A percentile compares a stretch with the other conserved stretches of the same genome.
These are phyloP conservation scores for Chenopodium suecicum DNA, from an alignment of 148 eudicot genomes.

Conservation along the genomic window DNA sequence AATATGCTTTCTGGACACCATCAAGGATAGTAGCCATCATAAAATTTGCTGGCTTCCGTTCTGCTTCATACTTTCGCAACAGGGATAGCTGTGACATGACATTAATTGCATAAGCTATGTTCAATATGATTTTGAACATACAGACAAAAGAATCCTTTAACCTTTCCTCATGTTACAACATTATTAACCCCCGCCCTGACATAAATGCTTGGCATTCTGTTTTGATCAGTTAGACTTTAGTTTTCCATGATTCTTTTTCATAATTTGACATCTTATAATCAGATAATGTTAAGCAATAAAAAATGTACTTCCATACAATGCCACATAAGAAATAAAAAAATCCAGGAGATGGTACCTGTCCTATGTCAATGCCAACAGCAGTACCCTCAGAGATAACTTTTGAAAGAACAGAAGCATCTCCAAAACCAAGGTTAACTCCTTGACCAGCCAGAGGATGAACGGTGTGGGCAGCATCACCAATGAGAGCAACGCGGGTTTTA, in stretches of 20 bases:
- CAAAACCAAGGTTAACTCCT: slow-evolving; percentile 97
- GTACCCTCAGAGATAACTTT: slow-evolving; percentile 76
- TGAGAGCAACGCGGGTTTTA: slow-evolving; percentile 65
- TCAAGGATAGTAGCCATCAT: slow-evolving; percentile 86
- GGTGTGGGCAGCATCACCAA: slow-evolving; percentile 98
- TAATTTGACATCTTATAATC: too few relatives aligned
- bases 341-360: slow-evolving; percentile 63
- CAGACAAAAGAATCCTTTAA: too few relatives aligned
- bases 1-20: slow-evolving; percentile 90
- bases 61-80: slow-evolving; percentile 76
- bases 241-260: too few relatives aligned
- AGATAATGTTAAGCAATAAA: too few relatives aligned
- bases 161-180: too few relatives aligned
- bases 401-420: slow-evolving; percentile 79
- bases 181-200: too few relatives aligned
- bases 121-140: not conserved
- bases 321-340: not conserved
- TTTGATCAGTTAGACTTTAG: too few relatives aligned
- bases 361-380: slow-evolving; percentile 87
- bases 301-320: not conserved
- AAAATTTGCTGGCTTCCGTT: slow-evolving; percentile 70
- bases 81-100: slow-evolving; percentile 47
- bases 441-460: slow-evolving; percentile 99
- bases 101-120: slow-evolving; percentile 6
- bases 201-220: too few relatives aligned